Evolutionary conservation across 441 rosid species (phyloP), one percentile per base, ranked within the genome.

Genomic region (Eruca vesicaria): DNA sequence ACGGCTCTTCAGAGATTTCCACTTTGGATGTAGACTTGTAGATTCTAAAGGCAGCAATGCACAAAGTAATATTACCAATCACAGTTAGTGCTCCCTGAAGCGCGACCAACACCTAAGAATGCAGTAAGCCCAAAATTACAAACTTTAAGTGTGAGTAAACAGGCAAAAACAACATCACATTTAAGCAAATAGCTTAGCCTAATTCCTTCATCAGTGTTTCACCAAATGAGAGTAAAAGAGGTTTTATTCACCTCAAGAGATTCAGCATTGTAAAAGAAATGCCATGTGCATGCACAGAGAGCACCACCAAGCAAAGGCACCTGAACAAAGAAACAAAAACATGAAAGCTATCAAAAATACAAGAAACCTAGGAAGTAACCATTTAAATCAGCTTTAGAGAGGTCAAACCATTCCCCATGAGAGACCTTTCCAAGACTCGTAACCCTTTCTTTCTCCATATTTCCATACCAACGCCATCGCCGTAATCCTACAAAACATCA

Each of bases 231-330:
- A 29, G 15, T 68, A 14, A 61, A 20, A 69, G 20, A 63, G 9
- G 28, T 53, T 23, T 69, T 64, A 21, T 76, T 70, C 21, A 94
- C 99, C 97, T 94, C 97, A 70, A 95, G 90, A 43, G 94, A 89
- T 76, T 95, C 96, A 8, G 88, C 84, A 73, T 92, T 92, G 76
- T 92, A 95, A 73, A 92, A 95, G 94, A 95, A 95, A 86, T 90
- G 99, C 96, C 98, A 94, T 7, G 98, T 88, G 78, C 98, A 92
- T 23, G 98, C 99, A 63, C 99, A 92, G 64, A 92, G 87, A 69
- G 99, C 97, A 86, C 97, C 97, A 50, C 97, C 99, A 20, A 94
- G 97, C 74, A 89, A 80, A 62, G 97, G 94, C 64, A 95, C 98
- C 99, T 92, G 73, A 61, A 78, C 63, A 68, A n/a, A 60, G 20